phyloP scores from a whole-genome alignment of 2,329 filamentous ascomycete species.

The Fusarium sarcochroum region DNA sequence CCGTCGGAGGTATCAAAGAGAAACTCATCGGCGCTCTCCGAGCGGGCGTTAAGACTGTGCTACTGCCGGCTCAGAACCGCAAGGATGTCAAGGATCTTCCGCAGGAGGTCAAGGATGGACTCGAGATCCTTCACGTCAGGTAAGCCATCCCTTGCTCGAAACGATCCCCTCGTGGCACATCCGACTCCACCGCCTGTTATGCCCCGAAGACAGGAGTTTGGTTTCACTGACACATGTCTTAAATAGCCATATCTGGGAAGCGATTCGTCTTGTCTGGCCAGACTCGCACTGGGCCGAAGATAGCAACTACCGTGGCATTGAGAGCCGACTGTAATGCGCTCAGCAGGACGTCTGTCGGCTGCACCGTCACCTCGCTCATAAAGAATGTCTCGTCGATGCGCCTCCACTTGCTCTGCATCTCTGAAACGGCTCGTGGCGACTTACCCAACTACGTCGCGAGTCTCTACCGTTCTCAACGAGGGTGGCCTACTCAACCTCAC shows the following conservation, averaged over 20 bases:
- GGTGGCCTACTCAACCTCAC: constrained; percentile 14
- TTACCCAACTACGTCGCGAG: constrained; percentile 16
- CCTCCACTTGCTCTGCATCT: constrained; percentile 32
- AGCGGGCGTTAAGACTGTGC: constrained; percentile 93
- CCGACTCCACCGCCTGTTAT: constrained; percentile 36
- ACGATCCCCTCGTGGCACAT: constrained; percentile 35
- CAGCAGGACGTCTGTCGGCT: constrained; percentile 4
- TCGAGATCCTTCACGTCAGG: constrained; percentile 92
- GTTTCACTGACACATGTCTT: constrained; percentile 52
- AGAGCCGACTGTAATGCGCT: constrained; percentile 78
- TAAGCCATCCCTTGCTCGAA: constrained; percentile 69
- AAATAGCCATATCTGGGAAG: constrained; percentile 91
- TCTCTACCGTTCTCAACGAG: constrained; percentile 4
- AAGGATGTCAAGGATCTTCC: constrained; percentile 95
- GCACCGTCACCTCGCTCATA: constrained; percentile 10
- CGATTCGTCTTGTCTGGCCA: constrained; percentile 91
- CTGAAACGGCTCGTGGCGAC: constrained; percentile 42
- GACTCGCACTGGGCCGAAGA: constrained; percentile 87
- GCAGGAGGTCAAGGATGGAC: constrained; percentile 85
- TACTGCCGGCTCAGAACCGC: constrained; percentile 88
- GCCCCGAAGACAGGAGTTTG: constrained; percentile 29
- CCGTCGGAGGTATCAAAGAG: constrained; percentile 98
- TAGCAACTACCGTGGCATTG: constrained; percentile 75
- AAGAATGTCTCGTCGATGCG: constrained; percentile 31
- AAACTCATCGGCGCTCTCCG: constrained; percentile 95